Percentiles rank a stretch among this genome's conserved stretches.
Evolutionary conservation across 345 rosid genomes (phyloP).

Genomic region (Bruguiera parviflora): DNA sequence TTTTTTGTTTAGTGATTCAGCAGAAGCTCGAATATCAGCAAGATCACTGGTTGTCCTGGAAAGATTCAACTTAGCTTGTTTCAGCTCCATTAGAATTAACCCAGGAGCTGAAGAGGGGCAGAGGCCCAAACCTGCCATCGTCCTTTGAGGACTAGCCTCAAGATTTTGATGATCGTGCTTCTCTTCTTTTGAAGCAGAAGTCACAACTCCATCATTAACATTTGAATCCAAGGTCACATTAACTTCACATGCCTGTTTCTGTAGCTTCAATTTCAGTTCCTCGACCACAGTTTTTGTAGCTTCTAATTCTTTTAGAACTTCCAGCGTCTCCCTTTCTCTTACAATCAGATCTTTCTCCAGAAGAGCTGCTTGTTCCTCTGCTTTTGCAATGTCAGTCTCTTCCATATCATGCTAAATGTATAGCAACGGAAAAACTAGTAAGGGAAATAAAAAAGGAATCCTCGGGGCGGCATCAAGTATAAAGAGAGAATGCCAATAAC

Average conservation of each 20-base stretch:
- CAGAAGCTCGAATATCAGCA: constrained; percentile 58
- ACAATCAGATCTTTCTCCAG: constrained; percentile 60
- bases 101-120: constrained; percentile 51
- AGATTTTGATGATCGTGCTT: constrained; percentile 29
- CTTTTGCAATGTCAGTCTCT: constrained; percentile 43
- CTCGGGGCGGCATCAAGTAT: background rate
- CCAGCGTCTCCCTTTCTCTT: constrained; percentile 71
- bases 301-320: constrained; percentile 75
- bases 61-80: constrained; percentile 79
- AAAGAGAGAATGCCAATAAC: background rate
- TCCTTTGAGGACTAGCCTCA: constrained; percentile 7
- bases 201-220: constrained; percentile 7
- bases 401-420: constrained; percentile 35
- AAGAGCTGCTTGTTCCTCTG: constrained; percentile 53
- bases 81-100: constrained; percentile 68
- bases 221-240: constrained; percentile 28
- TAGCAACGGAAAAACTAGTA: constrained; percentile 8
- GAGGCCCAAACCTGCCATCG: constrained; percentile 23
- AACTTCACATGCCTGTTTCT: constrained; percentile 49
- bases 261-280: constrained; percentile 59
- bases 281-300: constrained; percentile 50
- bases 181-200: constrained; percentile 28
- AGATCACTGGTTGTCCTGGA: constrained; percentile 80
- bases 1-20: constrained; percentile 58
- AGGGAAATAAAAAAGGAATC: background rate